Conservation (phyloP, 2,329 filamentous ascomycete species). For the Fusarium sp. region DNA sequence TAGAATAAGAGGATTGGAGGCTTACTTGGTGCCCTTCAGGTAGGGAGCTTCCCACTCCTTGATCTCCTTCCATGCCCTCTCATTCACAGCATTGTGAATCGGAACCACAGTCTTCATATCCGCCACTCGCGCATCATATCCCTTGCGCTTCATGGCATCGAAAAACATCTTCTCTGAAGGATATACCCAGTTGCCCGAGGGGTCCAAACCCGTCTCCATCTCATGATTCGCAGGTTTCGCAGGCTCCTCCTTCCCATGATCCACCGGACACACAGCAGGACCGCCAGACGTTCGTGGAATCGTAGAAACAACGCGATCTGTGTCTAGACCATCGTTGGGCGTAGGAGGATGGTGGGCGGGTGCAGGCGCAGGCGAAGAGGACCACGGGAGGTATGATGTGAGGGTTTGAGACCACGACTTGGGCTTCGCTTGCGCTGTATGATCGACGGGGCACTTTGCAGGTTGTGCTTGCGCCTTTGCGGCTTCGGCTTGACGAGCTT, state of each 20-base stretch:
- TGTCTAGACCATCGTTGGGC: constrained; percentile 62
- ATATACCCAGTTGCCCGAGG: constrained; percentile 94
- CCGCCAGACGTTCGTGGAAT: constrained; percentile 74
- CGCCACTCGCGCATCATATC: constrained; percentile 73
- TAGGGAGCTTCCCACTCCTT: constrained; percentile 86
- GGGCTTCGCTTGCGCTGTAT: constrained; percentile 42
- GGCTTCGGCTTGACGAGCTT: constrained; percentile 67
- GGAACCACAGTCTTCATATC: constrained; percentile 95
- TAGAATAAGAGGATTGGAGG: accelerated
- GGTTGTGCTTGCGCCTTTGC: constrained; percentile 46
- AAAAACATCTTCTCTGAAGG: constrained; percentile 98
- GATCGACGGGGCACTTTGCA: constrained; percentile 51
- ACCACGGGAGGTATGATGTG: constrained; percentile 56
- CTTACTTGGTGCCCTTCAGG: constrained; percentile 66
- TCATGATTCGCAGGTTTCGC: constrained; percentile 75
- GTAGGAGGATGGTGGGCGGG: constrained; percentile 15
- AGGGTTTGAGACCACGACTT: constrained; percentile 59
- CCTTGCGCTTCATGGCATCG: constrained; percentile 94
- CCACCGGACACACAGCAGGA: constrained; percentile 53
- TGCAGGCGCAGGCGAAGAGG: constrained; percentile 42
- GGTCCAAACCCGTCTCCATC: constrained; percentile 78
- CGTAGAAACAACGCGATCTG: constrained; percentile 79
- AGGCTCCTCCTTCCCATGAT: constrained; percentile 47
- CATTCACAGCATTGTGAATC: constrained; percentile 98
- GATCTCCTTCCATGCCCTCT: constrained; percentile 94